Evolutionary conservation across 2,329 filamentous ascomycete genomes (phyloP).

Genomic region (Aspergillus floridensis): DNA sequence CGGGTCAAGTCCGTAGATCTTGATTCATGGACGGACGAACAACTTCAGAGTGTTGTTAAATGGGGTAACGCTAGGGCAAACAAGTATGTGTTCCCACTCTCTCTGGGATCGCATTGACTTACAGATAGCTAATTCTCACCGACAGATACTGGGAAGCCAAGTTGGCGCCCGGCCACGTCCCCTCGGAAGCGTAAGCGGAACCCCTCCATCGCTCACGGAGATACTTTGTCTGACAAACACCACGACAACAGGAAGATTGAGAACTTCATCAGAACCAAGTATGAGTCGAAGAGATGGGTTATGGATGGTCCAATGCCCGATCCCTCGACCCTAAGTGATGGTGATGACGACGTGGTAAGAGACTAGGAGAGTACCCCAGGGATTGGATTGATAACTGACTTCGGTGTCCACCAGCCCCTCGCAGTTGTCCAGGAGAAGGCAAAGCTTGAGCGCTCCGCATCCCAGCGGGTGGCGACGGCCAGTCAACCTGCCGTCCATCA

Average conservation of each 20-base stretch:
- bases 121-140: constrained; percentile 12
- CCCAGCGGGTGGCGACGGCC: constrained; percentile 48
- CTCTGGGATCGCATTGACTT: constrained; percentile 6
- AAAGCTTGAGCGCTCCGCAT: constrained; percentile 62
- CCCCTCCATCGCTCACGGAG: neutral
- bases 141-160: constrained; percentile 87
- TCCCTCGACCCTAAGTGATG: constrained; percentile 82
- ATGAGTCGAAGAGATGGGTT: constrained; percentile 98
- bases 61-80: constrained; percentile 97
- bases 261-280: constrained; percentile 99
- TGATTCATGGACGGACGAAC: constrained; percentile 97
- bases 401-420: constrained; percentile 51
- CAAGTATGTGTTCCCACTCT: constrained; percentile 57
- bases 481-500: constrained; percentile 46
- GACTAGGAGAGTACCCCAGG: neutral
- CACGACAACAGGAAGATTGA: constrained; percentile 72
- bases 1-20: constrained; percentile 97
- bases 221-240: constrained; percentile 11
- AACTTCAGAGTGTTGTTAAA: constrained; percentile 85
- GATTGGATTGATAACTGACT: constrained; percentile 2
- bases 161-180: constrained; percentile 82
- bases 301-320: constrained; percentile 97
- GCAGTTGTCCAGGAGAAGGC: constrained; percentile 68
- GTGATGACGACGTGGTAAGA: constrained; percentile 77
- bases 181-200: constrained; percentile 70